Base-by-base conservation (phyloP, 495 filamentous ascomycete species). In the Penicillium egyptiacum region DNA sequence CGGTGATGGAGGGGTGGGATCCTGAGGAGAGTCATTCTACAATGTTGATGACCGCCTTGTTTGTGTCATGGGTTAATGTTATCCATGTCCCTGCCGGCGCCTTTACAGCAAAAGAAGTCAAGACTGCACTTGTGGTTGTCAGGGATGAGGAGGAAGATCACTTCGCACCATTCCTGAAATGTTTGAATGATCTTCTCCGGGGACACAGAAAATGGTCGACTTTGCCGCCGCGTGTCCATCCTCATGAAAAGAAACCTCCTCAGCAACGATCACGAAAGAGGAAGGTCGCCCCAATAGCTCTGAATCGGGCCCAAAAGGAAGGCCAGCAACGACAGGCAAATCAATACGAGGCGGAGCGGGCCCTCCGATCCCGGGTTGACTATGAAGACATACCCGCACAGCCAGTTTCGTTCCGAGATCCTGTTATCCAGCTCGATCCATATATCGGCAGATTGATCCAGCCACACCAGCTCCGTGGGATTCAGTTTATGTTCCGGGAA, bases 401-500 rank as follows among this genome's bases (percentile, higher is more conserved):
- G 43, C 83, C 87, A 14, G 83, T 94, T 59, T 92, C 88, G 64
- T 84, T 86, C 53, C 82, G 81, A n/a, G 85, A 88, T 53, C 75
- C 79, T 9, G 72, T 83, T 28, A 79, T 88, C 45, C 81, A 73
- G 51, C 70, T 88, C 25, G 64, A 81, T 50, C 65, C 72, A 2
- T 54, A 62, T 17, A 78, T 87, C 46, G 77, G 78, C 2, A 42
- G 59, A 46, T 58, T 58, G n/a, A 74, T 86, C 16, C 85, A 86
- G 57, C 63, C 71, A 8, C 85, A 89, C 65, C 86, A 89, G 55
- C 64, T 86, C 48, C 66, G 79, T 2, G 92, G 93, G 4, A 83
- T 96, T 47, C 86, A 88, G 20, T 96, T 96, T 71, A 81, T 98
- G 81, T 98, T 92, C 91, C 83, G 89, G 56, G 87, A 95, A 56